phyloP scores from a whole-genome alignment of 2,329 filamentous ascomycete species.

The Ophiosphaerella herpotricha region DNA sequence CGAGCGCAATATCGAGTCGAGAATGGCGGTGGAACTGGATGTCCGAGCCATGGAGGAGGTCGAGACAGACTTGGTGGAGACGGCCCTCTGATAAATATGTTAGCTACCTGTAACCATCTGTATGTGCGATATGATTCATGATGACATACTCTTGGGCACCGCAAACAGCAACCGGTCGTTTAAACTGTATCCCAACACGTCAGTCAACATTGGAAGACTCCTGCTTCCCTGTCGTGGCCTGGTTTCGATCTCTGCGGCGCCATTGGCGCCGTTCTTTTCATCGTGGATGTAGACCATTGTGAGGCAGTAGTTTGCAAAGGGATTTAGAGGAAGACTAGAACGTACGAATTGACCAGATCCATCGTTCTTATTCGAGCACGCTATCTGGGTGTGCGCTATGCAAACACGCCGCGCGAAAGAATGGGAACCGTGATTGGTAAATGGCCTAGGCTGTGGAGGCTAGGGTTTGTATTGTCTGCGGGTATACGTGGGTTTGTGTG shows the following conservation, averaged over 20 bases:
- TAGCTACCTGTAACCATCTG: constrained; percentile 6
- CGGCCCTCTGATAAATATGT: constrained; percentile 73
- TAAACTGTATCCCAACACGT: constrained; percentile 63
- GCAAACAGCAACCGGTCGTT: constrained; percentile 94
- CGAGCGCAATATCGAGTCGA: constrained; percentile 93
- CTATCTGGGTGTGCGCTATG: constrained; percentile 28
- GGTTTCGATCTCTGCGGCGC: constrained; percentile 21
- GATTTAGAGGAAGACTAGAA: constrained; percentile 13
- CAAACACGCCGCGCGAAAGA: constrained; percentile 25
- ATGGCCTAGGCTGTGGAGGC: constrained; percentile 11
- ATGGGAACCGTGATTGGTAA: constrained; percentile 30
- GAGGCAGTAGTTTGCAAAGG: constrained; percentile 4
- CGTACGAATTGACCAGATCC: constrained; percentile 51
- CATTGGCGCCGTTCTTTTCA: constrained; percentile 21
- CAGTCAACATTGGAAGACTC: constrained; percentile 47
- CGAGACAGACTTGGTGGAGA: constrained; percentile 82
- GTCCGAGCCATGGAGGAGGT: constrained; percentile 90
- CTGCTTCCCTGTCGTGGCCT: constrained; percentile 38
- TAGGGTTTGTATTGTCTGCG: constrained; percentile 20
- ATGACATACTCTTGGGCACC: constrained; percentile 89
- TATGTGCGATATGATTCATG: neutral
- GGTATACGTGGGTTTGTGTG: constrained; percentile 29
- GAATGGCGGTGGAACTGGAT: constrained; percentile 96
- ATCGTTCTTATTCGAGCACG: constrained; percentile 37
- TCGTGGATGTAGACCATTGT: constrained; percentile 30